Percentiles rank a stretch among this genome's conserved stretches.
Conservation (phyloP, 192 early-diverging fungal genomes). For the Gamsiella multidivaricata region DNA sequence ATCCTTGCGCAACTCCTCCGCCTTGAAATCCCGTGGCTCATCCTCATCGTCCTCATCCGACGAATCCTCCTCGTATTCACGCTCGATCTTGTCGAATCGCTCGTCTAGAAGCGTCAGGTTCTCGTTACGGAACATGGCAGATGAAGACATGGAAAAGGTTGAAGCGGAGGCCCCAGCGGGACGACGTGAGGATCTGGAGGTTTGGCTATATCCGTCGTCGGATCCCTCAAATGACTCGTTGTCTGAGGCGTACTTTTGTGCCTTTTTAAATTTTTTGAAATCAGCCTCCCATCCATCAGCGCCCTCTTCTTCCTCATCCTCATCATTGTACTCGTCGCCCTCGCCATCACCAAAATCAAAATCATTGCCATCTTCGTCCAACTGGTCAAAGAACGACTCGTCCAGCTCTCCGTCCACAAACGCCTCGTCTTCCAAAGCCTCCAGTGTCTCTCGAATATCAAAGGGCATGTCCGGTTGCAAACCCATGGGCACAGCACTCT, state of each 20-base stretch:
- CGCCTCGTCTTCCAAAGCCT: slow-evolving; percentile 93
- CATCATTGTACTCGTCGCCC: slow-evolving; percentile 68
- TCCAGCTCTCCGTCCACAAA: slow-evolving; percentile 84
- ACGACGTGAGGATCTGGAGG: slow-evolving; percentile 44
- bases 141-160: slow-evolving; percentile 91
- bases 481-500: slow-evolving; percentile 66
- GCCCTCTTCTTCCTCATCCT: slow-evolving; percentile 62
- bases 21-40: slow-evolving; percentile 59
- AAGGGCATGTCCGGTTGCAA: slow-evolving; percentile 84
- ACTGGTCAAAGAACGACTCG: slow-evolving; percentile 84
- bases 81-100: slow-evolving; percentile 86
- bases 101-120: slow-evolving; percentile 93
- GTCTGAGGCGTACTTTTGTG: slow-evolving; percentile 44
- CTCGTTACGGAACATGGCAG: slow-evolving; percentile 92
- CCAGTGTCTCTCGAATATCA: slow-evolving; percentile 86
- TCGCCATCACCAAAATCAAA: slow-evolving; percentile 62
- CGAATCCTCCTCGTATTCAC: slow-evolving; percentile 68
- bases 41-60: slow-evolving; percentile 66
- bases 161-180: slow-evolving; percentile 54
- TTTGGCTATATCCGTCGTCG: slow-evolving; percentile 57
- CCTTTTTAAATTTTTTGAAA: slow-evolving; percentile 68
- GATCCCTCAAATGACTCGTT: slow-evolving; percentile 60
- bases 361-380: slow-evolving; percentile 70
- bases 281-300: slow-evolving; percentile 64
- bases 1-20: slow-evolving; percentile 72